Percentiles rank a stretch among this genome's conserved stretches.
Conservation (phyloP, 495 filamentous ascomycete genomes). For the Lasiosphaeris hirsuta region DNA sequence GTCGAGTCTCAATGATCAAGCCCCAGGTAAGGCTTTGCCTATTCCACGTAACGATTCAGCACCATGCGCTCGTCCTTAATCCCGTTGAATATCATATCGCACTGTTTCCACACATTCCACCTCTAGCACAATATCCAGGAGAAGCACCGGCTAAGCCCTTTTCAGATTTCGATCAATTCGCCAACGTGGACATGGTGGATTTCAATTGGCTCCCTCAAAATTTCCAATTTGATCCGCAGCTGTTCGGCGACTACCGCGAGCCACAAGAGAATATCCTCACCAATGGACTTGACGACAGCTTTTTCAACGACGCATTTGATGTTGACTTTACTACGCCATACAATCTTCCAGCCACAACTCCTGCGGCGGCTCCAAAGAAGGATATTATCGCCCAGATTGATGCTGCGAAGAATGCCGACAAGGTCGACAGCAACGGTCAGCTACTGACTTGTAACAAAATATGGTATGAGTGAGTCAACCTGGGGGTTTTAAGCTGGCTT, state of each 20-base stretch:
- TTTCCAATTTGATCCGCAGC: slow-evolving; percentile 83
- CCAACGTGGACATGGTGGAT: slow-evolving; percentile 29
- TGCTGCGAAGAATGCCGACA: slow-evolving; percentile 62
- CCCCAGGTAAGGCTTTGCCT: slow-evolving; percentile 14
- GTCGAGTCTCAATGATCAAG: slow-evolving; percentile 26
- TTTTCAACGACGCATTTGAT: slow-evolving; percentile 71
- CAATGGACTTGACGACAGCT: slow-evolving; percentile 27
- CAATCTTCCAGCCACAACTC: slow-evolving; percentile 56
- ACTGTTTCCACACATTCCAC: not conserved
- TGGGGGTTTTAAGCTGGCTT: not conserved
- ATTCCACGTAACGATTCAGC: too few species aligned
- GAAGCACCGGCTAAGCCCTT: slow-evolving; percentile 8
- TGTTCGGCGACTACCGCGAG: slow-evolving; percentile 93
- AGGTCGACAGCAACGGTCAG: slow-evolving; percentile 56
- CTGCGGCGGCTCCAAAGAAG: slow-evolving; percentile 51
- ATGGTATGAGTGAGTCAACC: slow-evolving; percentile 58
- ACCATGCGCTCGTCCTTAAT: too few species aligned
- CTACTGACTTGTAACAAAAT: slow-evolving; percentile 85
- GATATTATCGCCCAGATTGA: slow-evolving; percentile 75
- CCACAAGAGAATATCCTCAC: slow-evolving; percentile 68
- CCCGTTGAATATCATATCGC: too few species aligned
- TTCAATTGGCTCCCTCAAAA: slow-evolving; percentile 83
- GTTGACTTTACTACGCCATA: slow-evolving; percentile 73
- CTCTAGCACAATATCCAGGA: not conserved
- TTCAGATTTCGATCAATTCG: slow-evolving; percentile 34